Conservation (phyloP, 2,329 filamentous ascomycete species). For the Ceratocystis papillata region DNA sequence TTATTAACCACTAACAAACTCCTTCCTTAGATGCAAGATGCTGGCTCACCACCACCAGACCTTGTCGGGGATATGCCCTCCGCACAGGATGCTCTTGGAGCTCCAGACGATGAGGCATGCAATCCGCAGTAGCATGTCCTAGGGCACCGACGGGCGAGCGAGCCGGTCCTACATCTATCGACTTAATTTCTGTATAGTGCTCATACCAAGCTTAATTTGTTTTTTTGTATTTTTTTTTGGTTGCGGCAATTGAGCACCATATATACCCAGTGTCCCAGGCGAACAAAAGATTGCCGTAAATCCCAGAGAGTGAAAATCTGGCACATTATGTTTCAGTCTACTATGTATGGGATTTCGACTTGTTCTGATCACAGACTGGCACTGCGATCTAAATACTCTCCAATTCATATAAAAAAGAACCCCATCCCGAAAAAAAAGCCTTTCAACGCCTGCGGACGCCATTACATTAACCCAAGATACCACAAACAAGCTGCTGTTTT, state of each 20-base stretch:
- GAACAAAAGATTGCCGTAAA: not conserved
- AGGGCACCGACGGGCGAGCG: not conserved
- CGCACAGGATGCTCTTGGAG: conserved; percentile 59
- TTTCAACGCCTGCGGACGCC: not conserved
- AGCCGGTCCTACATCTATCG: not conserved
- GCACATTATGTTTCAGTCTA: not conserved
- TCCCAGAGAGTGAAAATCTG: not conserved
- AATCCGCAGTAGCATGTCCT: conserved; percentile 44
- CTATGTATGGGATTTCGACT: not conserved
- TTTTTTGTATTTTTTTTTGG: not conserved
- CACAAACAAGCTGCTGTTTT: not conserved
- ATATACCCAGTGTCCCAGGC: not conserved
- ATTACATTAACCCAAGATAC: not conserved
- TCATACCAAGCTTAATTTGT: conserved; percentile 6
- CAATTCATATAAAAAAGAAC: not conserved
- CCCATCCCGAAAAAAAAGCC: not conserved
- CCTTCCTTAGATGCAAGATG: conserved; percentile 78
- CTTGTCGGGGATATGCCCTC: conserved; percentile 82
- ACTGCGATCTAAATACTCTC: not conserved
- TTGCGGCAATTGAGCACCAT: not conserved
- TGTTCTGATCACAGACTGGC: not conserved
- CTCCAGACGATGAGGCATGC: conserved; percentile 48
- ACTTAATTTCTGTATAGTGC: not conserved
- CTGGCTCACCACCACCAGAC: conserved; percentile 80
- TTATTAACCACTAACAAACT: not conserved